Conservation (phyloP, 225 moss, liverwort and hornwort species). For the Polytrichum formosum region DNA sequence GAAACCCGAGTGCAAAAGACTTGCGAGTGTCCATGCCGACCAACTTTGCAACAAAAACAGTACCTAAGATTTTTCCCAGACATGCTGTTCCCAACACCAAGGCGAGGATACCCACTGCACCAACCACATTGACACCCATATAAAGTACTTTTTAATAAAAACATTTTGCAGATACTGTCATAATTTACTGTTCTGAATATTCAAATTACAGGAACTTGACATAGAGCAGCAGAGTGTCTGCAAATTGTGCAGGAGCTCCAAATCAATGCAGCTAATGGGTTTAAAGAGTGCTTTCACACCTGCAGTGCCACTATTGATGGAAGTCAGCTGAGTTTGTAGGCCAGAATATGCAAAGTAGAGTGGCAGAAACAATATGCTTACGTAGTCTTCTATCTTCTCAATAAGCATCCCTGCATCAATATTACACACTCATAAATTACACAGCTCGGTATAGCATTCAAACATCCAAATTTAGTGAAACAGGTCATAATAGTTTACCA, state of each 20-base stretch:
- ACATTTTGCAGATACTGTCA: no score
- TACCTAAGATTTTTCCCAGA: constrained; percentile 45
- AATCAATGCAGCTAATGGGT: neutral
- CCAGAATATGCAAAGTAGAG: constrained; percentile 45
- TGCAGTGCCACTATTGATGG: constrained; percentile 13
- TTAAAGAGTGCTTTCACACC: neutral
- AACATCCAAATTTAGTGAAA: no score
- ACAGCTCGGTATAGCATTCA: no score
- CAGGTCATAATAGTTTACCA: no score
- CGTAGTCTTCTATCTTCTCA: constrained; percentile 42
- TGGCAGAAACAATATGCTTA: constrained; percentile 38
- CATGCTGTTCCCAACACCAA: constrained; percentile 33
- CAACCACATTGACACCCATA: neutral
- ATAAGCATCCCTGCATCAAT: constrained; percentile 16
- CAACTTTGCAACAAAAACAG: constrained; percentile 24
- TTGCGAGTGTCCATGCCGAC: constrained; percentile 26
- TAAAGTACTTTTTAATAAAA: no score
- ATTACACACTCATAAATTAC: no score
- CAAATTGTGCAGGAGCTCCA: no score
- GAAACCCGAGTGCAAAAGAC: constrained; percentile 27
- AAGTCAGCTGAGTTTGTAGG: constrained; percentile 27
- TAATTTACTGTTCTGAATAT: no score
- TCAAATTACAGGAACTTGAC: no score
- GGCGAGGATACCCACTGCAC: constrained; percentile 29
- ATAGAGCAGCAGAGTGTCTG: no score